Evolutionary conservation across 2,329 filamentous ascomycete genomes (phyloP).

Genomic region (Colletotrichum aenigma): DNA sequence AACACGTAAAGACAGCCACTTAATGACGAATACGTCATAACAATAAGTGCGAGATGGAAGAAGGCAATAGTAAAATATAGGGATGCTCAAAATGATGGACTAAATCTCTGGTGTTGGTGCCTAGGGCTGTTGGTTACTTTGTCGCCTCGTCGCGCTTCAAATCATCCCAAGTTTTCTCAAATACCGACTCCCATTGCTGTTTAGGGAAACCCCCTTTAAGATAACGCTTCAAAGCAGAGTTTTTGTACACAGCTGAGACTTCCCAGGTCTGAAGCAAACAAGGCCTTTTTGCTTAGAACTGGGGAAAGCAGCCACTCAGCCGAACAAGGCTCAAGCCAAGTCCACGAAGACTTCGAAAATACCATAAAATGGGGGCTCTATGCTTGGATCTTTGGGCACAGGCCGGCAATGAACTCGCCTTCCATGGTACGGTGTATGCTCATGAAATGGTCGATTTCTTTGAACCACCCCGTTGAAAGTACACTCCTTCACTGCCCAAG

Average conservation of each 20-base stretch:
- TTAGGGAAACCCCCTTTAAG: fast-evolving
- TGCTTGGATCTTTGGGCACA: neutral
- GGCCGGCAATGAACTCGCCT: too few relatives aligned
- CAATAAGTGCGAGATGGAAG: neutral
- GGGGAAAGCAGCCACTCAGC: fast-evolving
- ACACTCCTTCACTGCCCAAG: neutral
- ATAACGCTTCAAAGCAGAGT: fast-evolving
- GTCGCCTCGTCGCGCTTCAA: neutral
- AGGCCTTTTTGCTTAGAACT: neutral
- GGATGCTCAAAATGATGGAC: neutral
- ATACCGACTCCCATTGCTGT: neutral
- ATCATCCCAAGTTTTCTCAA: neutral
- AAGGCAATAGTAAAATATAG: fast-evolving
- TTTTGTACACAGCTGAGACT: neutral
- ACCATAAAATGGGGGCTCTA: neutral
- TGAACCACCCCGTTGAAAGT: neutral
- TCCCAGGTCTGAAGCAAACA: neutral
- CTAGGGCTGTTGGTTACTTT: neutral
- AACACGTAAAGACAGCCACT: fast-evolving
- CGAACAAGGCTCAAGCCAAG: neutral
- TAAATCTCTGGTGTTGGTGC: fast-evolving
- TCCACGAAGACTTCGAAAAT: neutral
- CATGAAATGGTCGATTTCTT: neutral
- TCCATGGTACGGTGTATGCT: too few relatives aligned
- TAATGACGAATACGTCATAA: neutral